Conservation (phyloP, 2,329 filamentous ascomycete species). For the Colletotrichum sp. region DNA sequence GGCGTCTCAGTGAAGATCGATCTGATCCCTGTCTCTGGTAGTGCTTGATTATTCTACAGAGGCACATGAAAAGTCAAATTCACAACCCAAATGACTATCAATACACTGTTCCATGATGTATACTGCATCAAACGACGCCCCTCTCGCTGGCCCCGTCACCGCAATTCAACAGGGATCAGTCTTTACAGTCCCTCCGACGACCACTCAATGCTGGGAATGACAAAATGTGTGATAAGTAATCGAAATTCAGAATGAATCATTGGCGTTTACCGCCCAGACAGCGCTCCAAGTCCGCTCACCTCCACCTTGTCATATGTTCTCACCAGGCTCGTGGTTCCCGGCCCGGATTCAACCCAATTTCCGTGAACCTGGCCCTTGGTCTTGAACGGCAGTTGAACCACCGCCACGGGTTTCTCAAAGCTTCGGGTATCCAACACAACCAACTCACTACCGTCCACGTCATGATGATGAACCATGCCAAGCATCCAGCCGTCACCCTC, state of each 20-base stretch:
- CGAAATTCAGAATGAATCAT: neutral
- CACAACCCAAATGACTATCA: too few species aligned
- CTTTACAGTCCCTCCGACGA: neutral
- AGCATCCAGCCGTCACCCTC: slow-evolving; percentile 49
- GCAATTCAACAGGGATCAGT: neutral
- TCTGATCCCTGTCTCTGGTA: neutral
- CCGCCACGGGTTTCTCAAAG: slow-evolving; percentile 39
- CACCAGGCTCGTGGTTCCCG: neutral
- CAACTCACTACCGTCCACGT: neutral
- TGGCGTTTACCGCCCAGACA: neutral
- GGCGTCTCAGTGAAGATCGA: slow-evolving; percentile 6
- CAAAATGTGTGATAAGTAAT: neutral
- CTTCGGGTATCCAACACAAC: slow-evolving; percentile 41
- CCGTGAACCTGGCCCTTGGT: slow-evolving; percentile 34
- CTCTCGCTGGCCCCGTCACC: neutral
- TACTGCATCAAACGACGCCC: neutral
- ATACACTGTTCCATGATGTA: neutral
- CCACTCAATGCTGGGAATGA: neutral
- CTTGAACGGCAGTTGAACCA: slow-evolving; percentile 41
- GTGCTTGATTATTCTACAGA: neutral
- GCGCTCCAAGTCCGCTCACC: neutral
- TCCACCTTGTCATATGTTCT: neutral
- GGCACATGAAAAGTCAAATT: neutral
- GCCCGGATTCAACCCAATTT: slow-evolving; percentile 30
- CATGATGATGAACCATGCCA: slow-evolving; percentile 31